Evolutionary conservation across 495 filamentous ascomycete species (phyloP).

Genomic region (Penicillium soppii): DNA sequence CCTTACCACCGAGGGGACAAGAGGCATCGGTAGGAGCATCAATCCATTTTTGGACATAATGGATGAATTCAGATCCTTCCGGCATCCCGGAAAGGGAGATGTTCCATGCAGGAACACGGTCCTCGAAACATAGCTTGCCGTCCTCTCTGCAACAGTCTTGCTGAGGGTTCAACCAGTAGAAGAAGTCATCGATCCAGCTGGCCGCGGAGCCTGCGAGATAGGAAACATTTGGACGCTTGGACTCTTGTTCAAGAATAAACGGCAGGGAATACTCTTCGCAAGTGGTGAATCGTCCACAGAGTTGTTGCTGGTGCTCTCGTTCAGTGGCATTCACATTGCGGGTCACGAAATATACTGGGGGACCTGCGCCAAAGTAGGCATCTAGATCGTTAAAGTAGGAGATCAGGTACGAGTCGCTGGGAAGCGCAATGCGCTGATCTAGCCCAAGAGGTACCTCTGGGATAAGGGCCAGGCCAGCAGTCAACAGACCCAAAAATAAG

Average conservation of each 20-base stretch:
- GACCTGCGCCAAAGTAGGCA: conserved; percentile 84
- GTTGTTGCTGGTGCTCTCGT: conserved; percentile 70
- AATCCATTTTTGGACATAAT: conserved; percentile 82
- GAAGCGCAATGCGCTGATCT: conserved; percentile 92
- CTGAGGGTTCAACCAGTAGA: conserved; percentile 92
- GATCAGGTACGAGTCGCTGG: conserved; percentile 89
- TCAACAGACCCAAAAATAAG: conserved; percentile 84
- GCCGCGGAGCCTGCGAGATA: conserved; percentile 91
- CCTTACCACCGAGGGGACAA: conserved; percentile 85
- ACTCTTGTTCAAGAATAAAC: conserved; percentile 87
- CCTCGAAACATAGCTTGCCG: conserved; percentile 70
- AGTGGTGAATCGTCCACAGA: conserved; percentile 88
- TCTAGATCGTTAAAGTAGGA: conserved; percentile 94
- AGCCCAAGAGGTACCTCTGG: conserved; percentile 83
- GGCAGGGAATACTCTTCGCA: conserved; percentile 81
- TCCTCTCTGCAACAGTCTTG: conserved; percentile 74
- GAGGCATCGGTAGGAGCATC: conserved; percentile 72
- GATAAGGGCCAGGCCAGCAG: conserved; percentile 77
- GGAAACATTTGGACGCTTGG: conserved; percentile 84
- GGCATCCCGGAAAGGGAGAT: conserved; percentile 88
- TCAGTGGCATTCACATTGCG: conserved; percentile 74
- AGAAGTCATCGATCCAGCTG: conserved; percentile 96
- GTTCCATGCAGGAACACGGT: conserved; percentile 79
- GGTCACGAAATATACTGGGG: conserved; percentile 95
- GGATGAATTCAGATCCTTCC: conserved; percentile 81